Conservation (phyloP, 2,329 filamentous ascomycete genomes). For the Pestalotiopsis sp. region DNA sequence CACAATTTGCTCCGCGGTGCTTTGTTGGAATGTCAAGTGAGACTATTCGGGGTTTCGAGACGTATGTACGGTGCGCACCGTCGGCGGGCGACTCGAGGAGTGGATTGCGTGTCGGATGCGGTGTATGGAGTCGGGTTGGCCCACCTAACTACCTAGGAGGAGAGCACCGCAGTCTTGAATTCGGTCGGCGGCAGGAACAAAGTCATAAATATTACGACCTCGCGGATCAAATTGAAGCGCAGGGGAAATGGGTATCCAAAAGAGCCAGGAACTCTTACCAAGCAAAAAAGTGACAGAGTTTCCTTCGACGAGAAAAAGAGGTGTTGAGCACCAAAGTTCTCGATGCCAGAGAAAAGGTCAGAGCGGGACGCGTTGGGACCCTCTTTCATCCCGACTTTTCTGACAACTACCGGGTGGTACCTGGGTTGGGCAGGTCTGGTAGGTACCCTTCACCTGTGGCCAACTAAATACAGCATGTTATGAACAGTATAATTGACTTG, state of each 20-base stretch:
- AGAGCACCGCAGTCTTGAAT: not conserved
- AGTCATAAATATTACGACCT: not conserved
- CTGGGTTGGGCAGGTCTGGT: not conserved
- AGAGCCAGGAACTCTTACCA: not conserved
- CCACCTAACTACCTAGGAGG: not conserved
- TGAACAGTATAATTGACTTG: not conserved
- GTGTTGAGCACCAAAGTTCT: constrained; percentile 1
- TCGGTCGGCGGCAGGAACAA: not conserved
- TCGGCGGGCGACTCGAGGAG: not conserved
- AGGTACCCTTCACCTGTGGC: not conserved
- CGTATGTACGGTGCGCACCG: not conserved
- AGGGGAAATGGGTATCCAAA: not conserved
- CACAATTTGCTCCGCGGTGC: not conserved
- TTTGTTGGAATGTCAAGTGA: not conserved
- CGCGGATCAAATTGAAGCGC: not conserved
- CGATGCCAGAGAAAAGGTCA: not conserved
- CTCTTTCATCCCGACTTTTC: not conserved
- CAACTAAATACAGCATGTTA: not conserved
- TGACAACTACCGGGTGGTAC: constrained; percentile 2
- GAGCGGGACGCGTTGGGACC: constrained; percentile 11
- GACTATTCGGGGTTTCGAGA: not conserved
- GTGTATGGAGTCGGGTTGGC: not conserved
- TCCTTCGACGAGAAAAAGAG: not conserved
- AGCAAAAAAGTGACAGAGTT: not conserved
- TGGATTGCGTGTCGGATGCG: not conserved